Conservation (phyloP, 345 rosid species). For the Citropsis articulata region DNA sequence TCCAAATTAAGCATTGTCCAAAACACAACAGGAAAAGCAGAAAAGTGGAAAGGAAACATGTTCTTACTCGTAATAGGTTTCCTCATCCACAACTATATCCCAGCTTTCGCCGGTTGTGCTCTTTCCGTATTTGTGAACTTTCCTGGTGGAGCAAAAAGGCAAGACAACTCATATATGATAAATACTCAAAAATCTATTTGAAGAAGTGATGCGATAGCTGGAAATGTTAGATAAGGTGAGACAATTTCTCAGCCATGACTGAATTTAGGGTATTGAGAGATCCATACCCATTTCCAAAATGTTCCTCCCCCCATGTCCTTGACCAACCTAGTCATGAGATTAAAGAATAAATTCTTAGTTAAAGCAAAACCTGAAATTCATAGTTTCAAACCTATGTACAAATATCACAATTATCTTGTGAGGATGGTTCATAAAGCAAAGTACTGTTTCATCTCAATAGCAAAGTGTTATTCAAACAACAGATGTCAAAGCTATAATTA, state of each 20-base stretch:
- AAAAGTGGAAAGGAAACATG: background rate
- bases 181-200: too few relatives aligned
- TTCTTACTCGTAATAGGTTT: conserved; percentile 88
- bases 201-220: background rate
- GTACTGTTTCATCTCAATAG: background rate
- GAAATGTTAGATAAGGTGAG: background rate
- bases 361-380: background rate
- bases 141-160: conserved; percentile 40
- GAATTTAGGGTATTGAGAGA: conserved; percentile 4
- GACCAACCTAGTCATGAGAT: conserved; percentile 70
- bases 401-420: background rate
- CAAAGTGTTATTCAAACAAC: too few relatives aligned
- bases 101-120: conserved; percentile 97
- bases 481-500: background rate
- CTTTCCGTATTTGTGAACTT: conserved; percentile 96
- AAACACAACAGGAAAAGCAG: background rate
- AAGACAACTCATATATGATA: background rate
- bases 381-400: background rate
- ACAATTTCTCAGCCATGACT: background rate
- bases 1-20: background rate
- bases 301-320: conserved; percentile 99
- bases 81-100: conserved; percentile 95
- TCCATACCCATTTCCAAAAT: conserved; percentile 91
- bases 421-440: background rate
- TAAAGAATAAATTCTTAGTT: background rate